Evolutionary conservation across 805 yeast species (phyloP).

Genomic region (Metschnikowia arizonensis): DNA sequence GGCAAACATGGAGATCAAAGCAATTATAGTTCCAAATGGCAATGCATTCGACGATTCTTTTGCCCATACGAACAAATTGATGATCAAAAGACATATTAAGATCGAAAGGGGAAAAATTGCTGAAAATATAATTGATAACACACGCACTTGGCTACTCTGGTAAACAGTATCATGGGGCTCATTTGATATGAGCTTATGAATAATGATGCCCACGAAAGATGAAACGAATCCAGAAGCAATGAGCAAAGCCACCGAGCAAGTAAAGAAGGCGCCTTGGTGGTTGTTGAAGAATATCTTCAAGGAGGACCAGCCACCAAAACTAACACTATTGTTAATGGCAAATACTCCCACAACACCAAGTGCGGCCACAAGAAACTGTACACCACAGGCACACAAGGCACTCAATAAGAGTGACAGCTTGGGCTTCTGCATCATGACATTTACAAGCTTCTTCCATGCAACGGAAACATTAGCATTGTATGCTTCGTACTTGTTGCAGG

Average conservation of each 20-base stretch:
- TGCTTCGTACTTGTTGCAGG: constrained; percentile 8
- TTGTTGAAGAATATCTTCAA: constrained; percentile 59
- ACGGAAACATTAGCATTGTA: constrained; percentile 8
- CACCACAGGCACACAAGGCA: constrained; percentile 65
- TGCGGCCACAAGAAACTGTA: constrained; percentile 64
- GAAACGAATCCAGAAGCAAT: constrained; percentile 70
- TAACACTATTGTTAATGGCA: constrained; percentile 32
- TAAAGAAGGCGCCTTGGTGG: constrained; percentile 62
- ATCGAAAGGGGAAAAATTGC: constrained; percentile 45
- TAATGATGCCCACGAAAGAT: constrained; percentile 65
- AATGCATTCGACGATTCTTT: constrained; percentile 69
- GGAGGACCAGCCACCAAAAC: constrained; percentile 24
- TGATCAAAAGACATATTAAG: constrained; percentile 46
- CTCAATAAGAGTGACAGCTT: constrained; percentile 45
- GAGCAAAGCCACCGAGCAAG: constrained; percentile 57
- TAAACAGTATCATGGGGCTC: constrained; percentile 26
- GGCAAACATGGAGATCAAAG: constrained; percentile 55
- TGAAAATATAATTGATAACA: constrained; percentile 30
- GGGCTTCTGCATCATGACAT: constrained; percentile 56
- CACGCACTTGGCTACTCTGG: constrained; percentile 15
- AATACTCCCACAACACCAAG: constrained; percentile 57
- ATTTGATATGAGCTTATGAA: constrained; percentile 53
- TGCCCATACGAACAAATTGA: constrained; percentile 73
- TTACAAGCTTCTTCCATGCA: constrained; percentile 50
- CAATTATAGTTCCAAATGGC: constrained; percentile 71